These are phyloP conservation scores for Antitrichia curtipendula DNA, from an alignment of 225 moss, liverwort and hornwort genomes.

Conservation along the genomic window DNA sequence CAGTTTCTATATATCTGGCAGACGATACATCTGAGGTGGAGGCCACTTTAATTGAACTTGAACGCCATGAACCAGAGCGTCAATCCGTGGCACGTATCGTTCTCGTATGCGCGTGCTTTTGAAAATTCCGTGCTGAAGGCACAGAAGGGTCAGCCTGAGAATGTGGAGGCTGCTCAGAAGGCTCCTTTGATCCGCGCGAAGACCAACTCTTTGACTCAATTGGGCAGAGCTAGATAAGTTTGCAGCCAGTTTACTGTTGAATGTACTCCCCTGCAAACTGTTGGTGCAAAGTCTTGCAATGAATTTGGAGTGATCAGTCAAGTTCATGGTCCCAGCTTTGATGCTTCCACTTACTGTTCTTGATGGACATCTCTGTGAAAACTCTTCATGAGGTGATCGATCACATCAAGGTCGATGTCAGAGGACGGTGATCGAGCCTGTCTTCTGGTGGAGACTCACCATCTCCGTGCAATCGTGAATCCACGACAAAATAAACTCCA, in stretches of 20 bases:
- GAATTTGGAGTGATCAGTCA: neutral
- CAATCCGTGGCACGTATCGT: conserved; percentile 30
- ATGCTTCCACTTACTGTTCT: neutral
- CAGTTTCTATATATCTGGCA: conserved; percentile 21
- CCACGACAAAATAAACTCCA: neutral
- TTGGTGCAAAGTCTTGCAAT: neutral
- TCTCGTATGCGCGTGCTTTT: conserved; percentile 2
- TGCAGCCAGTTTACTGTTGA: neutral
- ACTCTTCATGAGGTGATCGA: neutral
- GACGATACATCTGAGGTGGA: conserved; percentile 28
- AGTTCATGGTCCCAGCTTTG: too few species aligned
- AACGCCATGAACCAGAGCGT: conserved; percentile 36
- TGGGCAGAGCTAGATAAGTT: neutral
- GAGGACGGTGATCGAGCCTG: neutral
- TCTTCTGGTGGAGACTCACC: neutral
- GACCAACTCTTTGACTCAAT: conserved; percentile 5
- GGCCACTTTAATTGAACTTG: conserved; percentile 20
- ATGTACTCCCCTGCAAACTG: neutral
- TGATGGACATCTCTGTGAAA: too few species aligned
- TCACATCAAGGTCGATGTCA: too few species aligned
- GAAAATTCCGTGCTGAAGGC: conserved; percentile 5
- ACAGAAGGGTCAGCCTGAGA: neutral
- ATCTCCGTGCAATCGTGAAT: neutral
- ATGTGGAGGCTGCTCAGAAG: neutral
- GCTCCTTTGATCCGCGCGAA: neutral